Evolutionary conservation across 495 filamentous ascomycete genomes (phyloP).

Genomic region (Penicillium steckii): DNA sequence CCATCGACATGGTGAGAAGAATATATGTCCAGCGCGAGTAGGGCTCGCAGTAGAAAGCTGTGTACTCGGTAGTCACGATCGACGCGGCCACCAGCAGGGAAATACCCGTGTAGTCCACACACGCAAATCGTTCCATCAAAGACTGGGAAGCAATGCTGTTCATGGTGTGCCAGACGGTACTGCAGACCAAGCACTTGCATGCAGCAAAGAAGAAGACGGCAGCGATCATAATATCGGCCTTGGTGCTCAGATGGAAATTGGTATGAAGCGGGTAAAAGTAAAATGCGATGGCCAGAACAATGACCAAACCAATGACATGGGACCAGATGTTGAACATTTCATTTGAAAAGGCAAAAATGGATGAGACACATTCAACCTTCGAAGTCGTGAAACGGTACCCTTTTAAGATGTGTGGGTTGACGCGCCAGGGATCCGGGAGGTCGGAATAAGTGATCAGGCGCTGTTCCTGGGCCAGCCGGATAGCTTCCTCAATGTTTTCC

Average conservation of each 20-base stretch:
- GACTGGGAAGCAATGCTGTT: slow-evolving; percentile 87
- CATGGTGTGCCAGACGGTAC: slow-evolving; percentile 97
- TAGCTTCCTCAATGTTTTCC: slow-evolving; percentile 77
- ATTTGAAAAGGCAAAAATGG: slow-evolving; percentile 81
- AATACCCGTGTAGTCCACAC: slow-evolving; percentile 98
- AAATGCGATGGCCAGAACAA: slow-evolving; percentile 88
- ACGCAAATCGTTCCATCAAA: slow-evolving; percentile 92
- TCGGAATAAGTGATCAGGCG: slow-evolving; percentile 87
- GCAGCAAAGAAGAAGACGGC: slow-evolving; percentile 97
- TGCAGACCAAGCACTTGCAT: slow-evolving; percentile 93
- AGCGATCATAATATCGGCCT: slow-evolving; percentile 82
- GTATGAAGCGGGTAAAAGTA: slow-evolving; percentile 90
- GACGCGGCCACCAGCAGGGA: slow-evolving; percentile 93
- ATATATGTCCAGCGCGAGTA: slow-evolving; percentile 86
- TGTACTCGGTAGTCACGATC: slow-evolving; percentile 98
- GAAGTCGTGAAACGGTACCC: slow-evolving; percentile 93
- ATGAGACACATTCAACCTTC: slow-evolving; percentile 81
- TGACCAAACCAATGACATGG: slow-evolving; percentile 79
- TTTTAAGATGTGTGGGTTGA: slow-evolving; percentile 87
- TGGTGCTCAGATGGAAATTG: slow-evolving; percentile 84
- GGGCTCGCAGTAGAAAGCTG: slow-evolving; percentile 97
- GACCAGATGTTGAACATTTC: slow-evolving; percentile 99
- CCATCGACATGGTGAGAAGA: slow-evolving; percentile 72
- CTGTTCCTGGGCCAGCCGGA: slow-evolving; percentile 73
- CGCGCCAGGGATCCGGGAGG: slow-evolving; percentile 86